These are phyloP conservation scores for Tylopilus balloui DNA, from an alignment of 768 basidiomycete genomes.

Conservation along the genomic window DNA sequence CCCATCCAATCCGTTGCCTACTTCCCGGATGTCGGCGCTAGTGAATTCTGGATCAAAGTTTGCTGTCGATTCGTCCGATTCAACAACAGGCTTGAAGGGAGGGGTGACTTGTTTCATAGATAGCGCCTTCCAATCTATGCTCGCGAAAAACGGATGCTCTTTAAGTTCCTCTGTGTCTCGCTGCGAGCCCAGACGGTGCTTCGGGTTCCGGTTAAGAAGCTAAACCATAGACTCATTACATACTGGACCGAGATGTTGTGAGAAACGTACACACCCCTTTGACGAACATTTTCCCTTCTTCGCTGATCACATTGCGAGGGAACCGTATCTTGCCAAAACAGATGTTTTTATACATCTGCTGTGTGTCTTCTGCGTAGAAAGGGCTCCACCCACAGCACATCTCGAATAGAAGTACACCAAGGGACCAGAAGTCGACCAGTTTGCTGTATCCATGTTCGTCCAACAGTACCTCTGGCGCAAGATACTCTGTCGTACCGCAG, in stretches of 20 bases:
- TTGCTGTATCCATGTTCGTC: conserved; percentile 99
- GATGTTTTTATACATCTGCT: conserved; percentile 99
- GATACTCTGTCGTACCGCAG: conserved; percentile 97
- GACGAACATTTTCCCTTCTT: conserved; percentile 98
- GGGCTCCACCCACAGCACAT: conserved; percentile 99
- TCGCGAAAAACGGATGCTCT: conserved; percentile 89
- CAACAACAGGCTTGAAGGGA: conserved; percentile 96
- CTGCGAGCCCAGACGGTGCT: conserved; percentile 87
- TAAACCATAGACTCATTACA: conserved; percentile 32
- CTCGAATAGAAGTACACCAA: conserved; percentile 95
- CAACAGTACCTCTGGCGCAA: conserved; percentile 96
- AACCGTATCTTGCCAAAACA: conserved; percentile 99
- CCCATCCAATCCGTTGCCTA: conserved; percentile 51
- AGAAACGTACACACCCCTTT: conserved; percentile 72
- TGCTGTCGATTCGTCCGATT: conserved; percentile 95
- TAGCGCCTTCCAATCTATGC: conserved; percentile 89
- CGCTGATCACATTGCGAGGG: conserved; percentile 93
- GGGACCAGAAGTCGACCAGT: conserved; percentile 97
- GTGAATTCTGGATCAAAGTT: conserved; percentile 99
- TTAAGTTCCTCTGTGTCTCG: conserved; percentile 93
- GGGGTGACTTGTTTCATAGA: conserved; percentile 87
- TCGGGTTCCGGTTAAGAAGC: conserved; percentile 98
- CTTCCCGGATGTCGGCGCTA: conserved; percentile 77
- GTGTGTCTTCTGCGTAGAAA: conserved; percentile 98
- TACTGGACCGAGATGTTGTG: conserved; percentile 7